Conservation (phyloP, 176 grass and related monocot genomes). For the Eremochloa ophiuroides region DNA sequence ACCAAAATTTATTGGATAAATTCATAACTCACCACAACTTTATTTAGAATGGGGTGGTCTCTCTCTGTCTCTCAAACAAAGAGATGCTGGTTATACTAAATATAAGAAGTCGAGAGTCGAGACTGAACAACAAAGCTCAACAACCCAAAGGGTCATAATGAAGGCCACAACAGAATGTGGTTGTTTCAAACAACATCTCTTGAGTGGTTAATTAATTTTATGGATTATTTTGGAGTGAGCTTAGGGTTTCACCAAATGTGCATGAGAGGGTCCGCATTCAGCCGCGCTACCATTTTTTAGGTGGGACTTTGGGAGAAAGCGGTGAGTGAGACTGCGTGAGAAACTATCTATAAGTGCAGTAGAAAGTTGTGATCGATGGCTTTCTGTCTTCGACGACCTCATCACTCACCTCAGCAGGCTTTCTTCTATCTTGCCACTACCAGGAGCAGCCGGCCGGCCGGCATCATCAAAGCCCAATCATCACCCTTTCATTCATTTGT, state of each 20-base stretch:
- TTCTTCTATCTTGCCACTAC: not conserved
- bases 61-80: too few relatives aligned
- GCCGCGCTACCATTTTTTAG: not conserved
- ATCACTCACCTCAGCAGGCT: not conserved
- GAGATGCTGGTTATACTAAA: too few relatives aligned
- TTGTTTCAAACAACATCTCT: not conserved
- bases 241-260: not conserved
- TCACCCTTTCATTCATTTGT: slow-evolving; percentile 19
- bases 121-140: not conserved
- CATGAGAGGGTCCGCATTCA: not conserved
- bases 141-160: not conserved
- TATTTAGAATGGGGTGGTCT: too few relatives aligned
- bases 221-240: not conserved
- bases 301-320: not conserved
- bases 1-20: too few relatives aligned
- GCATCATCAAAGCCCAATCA: slow-evolving; percentile 36
- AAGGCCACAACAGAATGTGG: not conserved
- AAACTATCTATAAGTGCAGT: not conserved
- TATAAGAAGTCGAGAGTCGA: not conserved
- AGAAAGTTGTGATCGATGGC: not conserved
- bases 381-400: slow-evolving; percentile 1
- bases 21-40: too few relatives aligned
- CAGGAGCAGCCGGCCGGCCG: not conserved
- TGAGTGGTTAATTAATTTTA: not conserved
- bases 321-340: not conserved